phyloP scores from a whole-genome alignment of 1,284 basidiomycete genomes.

The Rhodotorula sp. region DNA sequence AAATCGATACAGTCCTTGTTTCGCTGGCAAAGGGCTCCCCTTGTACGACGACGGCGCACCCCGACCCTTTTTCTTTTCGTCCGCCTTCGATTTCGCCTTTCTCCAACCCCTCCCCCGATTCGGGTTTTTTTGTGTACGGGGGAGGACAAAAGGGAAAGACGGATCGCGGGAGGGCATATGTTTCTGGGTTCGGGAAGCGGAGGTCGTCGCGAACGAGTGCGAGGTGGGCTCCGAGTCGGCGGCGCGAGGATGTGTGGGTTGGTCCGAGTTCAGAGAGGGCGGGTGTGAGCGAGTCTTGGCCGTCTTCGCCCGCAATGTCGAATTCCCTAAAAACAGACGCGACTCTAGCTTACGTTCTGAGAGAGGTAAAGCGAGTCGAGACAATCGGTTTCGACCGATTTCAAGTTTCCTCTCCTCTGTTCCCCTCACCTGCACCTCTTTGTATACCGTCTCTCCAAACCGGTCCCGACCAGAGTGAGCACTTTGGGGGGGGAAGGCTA shows the following conservation, averaged over 20 bases:
- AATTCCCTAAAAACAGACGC: background rate
- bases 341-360: background rate
- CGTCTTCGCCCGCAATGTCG: conserved; percentile 7
- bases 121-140: background rate
- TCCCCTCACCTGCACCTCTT: background rate
- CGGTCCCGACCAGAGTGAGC: background rate
- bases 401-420: background rate
- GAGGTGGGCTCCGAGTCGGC: background rate
- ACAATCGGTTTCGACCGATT: background rate
- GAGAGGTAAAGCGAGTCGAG: background rate
- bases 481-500: no score
- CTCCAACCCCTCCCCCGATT: no score
- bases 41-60: no score
- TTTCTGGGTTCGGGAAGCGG: background rate
- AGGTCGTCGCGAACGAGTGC: no score
- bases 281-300: conserved; percentile 4
- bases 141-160: background rate
- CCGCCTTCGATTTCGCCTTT: no score
- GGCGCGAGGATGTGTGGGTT: background rate
- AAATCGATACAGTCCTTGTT: background rate
- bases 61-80: no score
- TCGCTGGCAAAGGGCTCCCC: background rate
- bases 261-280: conserved; percentile 5
- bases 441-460: background rate
- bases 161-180: background rate